These are phyloP conservation scores for Fusarium staphyleae DNA, from an alignment of 2,329 filamentous ascomycete genomes.

Conservation along the genomic window DNA sequence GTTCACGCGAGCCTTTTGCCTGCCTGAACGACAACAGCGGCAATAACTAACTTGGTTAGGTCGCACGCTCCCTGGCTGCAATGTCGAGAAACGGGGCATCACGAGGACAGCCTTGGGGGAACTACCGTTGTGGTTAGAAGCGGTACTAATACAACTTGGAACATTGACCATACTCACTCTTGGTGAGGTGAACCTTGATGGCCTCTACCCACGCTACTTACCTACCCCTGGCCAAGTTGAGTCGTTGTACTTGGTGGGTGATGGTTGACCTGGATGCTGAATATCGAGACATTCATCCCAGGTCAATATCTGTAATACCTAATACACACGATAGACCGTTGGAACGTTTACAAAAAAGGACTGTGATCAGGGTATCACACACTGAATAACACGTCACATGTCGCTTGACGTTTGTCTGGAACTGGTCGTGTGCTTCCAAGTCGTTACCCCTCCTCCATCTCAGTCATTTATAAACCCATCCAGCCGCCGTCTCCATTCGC, in stretches of 20 bases:
- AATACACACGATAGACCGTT: too few relatives aligned
- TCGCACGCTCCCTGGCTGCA: too few relatives aligned
- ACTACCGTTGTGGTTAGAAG: constrained; percentile 13
- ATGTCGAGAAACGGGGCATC: not conserved
- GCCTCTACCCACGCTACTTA: constrained; percentile 7
- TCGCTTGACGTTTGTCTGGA: not conserved
- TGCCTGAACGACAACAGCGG: not conserved
- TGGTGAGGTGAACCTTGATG: constrained; percentile 37
- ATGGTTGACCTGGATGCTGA: constrained; percentile 18
- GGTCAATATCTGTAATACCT: too few relatives aligned
- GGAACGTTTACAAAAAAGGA: too few relatives aligned
- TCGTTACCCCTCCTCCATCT: not conserved
- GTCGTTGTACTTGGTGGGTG: too few relatives aligned
- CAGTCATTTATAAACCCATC: not conserved
- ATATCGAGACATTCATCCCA: not conserved
- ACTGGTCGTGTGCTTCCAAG: constrained; percentile 26
- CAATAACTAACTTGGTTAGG: too few relatives aligned
- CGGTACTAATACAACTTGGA: constrained; percentile 8
- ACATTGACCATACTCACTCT: not conserved
- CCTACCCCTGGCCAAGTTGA: constrained; percentile 1
- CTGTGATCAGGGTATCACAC: too few relatives aligned
- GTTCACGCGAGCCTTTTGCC: constrained; percentile 16
- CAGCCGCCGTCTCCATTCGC: constrained; percentile 21
- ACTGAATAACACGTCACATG: too few relatives aligned
- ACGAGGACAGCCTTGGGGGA: constrained; percentile 11